Conservation (phyloP, 345 rosid species). For the Aegle marmelos region DNA sequence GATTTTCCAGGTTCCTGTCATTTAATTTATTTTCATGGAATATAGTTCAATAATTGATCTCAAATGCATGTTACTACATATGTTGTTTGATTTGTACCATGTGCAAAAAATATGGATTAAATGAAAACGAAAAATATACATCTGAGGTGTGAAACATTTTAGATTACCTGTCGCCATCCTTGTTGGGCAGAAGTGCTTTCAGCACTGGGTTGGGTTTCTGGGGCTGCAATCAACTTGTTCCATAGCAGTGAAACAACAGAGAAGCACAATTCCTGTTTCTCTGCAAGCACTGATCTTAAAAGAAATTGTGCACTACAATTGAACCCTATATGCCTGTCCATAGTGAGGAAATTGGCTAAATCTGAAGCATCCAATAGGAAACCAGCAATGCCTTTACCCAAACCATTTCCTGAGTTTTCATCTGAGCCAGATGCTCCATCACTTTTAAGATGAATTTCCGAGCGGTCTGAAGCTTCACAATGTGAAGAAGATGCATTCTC, state of each 20-base stretch:
- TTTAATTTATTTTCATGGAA: not conserved
- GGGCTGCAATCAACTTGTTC: slow-evolving; percentile 89
- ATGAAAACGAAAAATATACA: not conserved
- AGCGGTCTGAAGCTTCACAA: slow-evolving; percentile 32
- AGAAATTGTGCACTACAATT: slow-evolving; percentile 80
- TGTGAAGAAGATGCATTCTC: slow-evolving; percentile 40
- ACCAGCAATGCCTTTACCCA: slow-evolving; percentile 54
- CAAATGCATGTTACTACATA: not conserved
- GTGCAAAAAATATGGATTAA: not conserved
- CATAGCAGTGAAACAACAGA: slow-evolving; percentile 90
- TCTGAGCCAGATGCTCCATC: slow-evolving; percentile 37
- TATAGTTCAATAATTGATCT: not conserved
- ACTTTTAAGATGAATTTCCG: slow-evolving; percentile 40
- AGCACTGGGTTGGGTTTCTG: slow-evolving; percentile 82
- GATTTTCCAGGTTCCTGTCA: not conserved
- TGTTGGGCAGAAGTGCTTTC: slow-evolving; percentile 98
- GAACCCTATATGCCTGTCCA: slow-evolving; percentile 85
- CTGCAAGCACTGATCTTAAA: slow-evolving; percentile 74
- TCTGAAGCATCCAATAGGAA: slow-evolving; percentile 87
- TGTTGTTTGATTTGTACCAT: not conserved
- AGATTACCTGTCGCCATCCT: slow-evolving; percentile 98
- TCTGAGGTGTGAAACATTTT: not conserved
- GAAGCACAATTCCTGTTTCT: slow-evolving; percentile 93
- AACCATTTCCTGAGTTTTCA: slow-evolving; percentile 50
- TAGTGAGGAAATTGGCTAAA: slow-evolving; percentile 92